phyloP scores from a whole-genome alignment of 2,329 filamentous ascomycete species.

The Ascosphaera acerosa region DNA sequence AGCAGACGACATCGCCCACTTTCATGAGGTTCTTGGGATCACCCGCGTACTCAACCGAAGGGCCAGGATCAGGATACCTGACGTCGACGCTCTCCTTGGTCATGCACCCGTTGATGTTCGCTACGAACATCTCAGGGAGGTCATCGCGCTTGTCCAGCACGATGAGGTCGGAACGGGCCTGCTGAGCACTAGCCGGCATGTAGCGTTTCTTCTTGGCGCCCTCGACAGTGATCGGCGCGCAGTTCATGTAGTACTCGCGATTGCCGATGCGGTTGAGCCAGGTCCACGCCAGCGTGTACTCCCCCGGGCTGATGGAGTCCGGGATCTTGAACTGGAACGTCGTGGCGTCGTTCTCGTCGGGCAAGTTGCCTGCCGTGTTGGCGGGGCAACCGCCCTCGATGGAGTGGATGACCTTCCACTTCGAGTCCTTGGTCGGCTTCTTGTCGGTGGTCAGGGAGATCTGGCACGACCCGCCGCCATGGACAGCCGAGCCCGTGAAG shows the following conservation, averaged over 20 bases:
- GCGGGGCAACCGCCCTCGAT: constrained; percentile 68
- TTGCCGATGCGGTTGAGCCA: constrained; percentile 90
- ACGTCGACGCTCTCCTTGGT: constrained; percentile 32
- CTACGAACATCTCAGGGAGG: constrained; percentile 51
- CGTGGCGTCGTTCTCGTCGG: constrained; percentile 24
- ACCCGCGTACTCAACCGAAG: constrained; percentile 26
- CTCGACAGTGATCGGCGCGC: constrained; percentile 44
- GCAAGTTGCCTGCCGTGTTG: constrained; percentile 31
- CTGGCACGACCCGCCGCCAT: constrained; percentile 86
- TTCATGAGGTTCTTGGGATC: constrained; percentile 14
- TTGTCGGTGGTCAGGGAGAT: constrained; percentile 60
- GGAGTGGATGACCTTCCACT: constrained; percentile 76
- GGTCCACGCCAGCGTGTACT: constrained; percentile 69
- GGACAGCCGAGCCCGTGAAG: constrained; percentile 48
- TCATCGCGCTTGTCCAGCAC: constrained; percentile 27
- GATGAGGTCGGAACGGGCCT: constrained; percentile 3
- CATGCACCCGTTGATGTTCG: constrained; percentile 39
- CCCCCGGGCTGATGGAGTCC: constrained; percentile 41
- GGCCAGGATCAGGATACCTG: constrained; percentile 42
- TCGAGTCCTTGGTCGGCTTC: constrained; percentile 35
- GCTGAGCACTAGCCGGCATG: constrained; percentile 8
- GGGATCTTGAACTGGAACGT: constrained; percentile 50
- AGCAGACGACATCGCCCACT: constrained; percentile 10
- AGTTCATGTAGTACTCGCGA: constrained; percentile 97
- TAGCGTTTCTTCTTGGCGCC: constrained; percentile 18